These are phyloP conservation scores for Castanea sativa DNA, from an alignment of 306 rosid species.

Conservation along the genomic window DNA sequence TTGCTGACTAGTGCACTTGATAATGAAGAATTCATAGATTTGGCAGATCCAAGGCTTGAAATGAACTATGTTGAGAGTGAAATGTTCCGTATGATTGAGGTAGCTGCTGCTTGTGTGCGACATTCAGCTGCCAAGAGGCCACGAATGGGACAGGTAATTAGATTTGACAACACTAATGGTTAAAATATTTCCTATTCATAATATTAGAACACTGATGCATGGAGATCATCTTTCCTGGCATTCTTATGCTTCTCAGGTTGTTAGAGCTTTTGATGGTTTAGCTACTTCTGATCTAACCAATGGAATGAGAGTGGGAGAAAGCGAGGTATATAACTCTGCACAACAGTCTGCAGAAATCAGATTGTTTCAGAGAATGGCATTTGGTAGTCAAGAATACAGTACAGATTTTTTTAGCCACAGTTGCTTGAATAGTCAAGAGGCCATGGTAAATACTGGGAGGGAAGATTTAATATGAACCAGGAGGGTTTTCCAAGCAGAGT, in stretches of 20 bases:
- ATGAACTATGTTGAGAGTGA: conserved; percentile 63
- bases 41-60: conserved; percentile 70
- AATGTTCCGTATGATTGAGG: conserved; percentile 65
- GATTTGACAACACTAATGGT: not conserved
- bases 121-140: conserved; percentile 83
- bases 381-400: conserved; percentile 74
- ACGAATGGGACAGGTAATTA: conserved; percentile 88
- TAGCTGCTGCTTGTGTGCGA: conserved; percentile 87
- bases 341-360: conserved; percentile 72
- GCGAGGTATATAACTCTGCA: conserved; percentile 61
- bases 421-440: conserved; percentile 35
- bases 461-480: conserved; percentile 12
- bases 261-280: conserved; percentile 77
- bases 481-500: conserved; percentile 23
- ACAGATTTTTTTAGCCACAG: conserved; percentile 55
- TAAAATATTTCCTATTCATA: not conserved
- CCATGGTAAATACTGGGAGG: conserved; percentile 33
- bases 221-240: conserved; percentile 17
- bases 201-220: conserved; percentile 1
- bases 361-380: conserved; percentile 72
- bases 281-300: conserved; percentile 65
- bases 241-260: conserved; percentile 58
- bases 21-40: conserved; percentile 44
- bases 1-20: conserved; percentile 65
- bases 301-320: conserved; percentile 87